Evolutionary conservation across 2,329 filamentous ascomycete species (phyloP).

Genomic region (Didymella exigua): DNA sequence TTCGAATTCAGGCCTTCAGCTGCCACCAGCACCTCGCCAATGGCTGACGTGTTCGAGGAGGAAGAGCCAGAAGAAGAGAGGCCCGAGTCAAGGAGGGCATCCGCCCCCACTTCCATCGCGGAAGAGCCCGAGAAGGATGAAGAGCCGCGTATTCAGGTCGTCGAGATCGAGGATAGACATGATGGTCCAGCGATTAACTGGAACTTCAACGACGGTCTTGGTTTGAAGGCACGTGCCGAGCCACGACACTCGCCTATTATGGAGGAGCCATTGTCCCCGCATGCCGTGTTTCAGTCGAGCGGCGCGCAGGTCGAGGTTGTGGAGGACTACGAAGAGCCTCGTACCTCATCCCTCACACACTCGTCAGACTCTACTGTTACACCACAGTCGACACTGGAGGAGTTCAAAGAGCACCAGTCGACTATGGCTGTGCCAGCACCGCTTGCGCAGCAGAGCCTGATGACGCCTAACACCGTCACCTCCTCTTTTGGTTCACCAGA

Average conservation of each 20-base stretch:
- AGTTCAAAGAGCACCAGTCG: slow-evolving; percentile 45
- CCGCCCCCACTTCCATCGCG: slow-evolving; percentile 19
- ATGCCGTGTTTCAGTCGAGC: slow-evolving; percentile 23
- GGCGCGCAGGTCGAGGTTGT: slow-evolving; percentile 52
- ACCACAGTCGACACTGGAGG: slow-evolving; percentile 36
- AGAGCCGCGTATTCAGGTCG: slow-evolving; percentile 53
- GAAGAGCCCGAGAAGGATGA: slow-evolving; percentile 48
- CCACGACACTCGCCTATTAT: slow-evolving; percentile 17
- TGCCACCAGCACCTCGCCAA: slow-evolving; percentile 69
- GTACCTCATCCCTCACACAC: slow-evolving; percentile 56
- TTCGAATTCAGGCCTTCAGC: slow-evolving; percentile 63
- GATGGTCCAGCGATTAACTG: slow-evolving; percentile 52
- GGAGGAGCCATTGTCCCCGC: slow-evolving; percentile 37
- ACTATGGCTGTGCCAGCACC: slow-evolving; percentile 48
- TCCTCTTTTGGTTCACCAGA: slow-evolving; percentile 69
- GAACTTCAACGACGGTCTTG: slow-evolving; percentile 50
- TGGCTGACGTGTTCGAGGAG: slow-evolving; percentile 88
- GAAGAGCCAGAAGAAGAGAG: slow-evolving; percentile 69
- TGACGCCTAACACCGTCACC: slow-evolving; percentile 69
- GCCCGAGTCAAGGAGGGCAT: slow-evolving; percentile 16
- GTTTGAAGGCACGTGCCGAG: slow-evolving; percentile 36
- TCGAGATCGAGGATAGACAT: slow-evolving; percentile 51
- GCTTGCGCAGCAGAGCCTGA: slow-evolving; percentile 55
- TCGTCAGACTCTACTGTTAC: slow-evolving; percentile 58
- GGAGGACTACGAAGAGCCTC: slow-evolving; percentile 55